Evolutionary conservation across 179 eudicot species (phyloP).

Genomic region (Beta macrorhiza): DNA sequence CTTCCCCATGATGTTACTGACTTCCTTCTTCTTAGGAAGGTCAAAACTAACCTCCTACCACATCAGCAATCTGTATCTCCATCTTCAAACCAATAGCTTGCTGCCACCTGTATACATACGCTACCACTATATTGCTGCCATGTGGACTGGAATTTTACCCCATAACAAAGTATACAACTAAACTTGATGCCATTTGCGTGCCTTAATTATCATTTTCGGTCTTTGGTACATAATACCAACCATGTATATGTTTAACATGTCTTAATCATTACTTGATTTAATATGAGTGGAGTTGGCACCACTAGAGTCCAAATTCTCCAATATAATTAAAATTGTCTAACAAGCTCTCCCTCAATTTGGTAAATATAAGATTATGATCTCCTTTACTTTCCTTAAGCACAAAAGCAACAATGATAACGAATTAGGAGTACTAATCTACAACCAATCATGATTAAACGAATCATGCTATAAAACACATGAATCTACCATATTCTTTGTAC

Average conservation of each 20-base stretch:
- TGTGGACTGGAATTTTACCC: no score
- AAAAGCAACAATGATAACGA: neutral
- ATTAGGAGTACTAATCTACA: neutral
- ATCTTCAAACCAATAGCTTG: no score
- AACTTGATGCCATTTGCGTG: no score
- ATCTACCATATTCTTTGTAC: neutral
- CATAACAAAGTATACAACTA: no score
- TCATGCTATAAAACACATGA: neutral
- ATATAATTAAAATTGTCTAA: conserved; percentile 1
- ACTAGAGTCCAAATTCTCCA: neutral
- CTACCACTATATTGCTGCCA: no score
- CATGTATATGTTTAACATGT: neutral
- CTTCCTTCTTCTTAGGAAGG: no score
- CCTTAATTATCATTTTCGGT: no score
- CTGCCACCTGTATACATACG: no score
- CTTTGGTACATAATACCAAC: neutral
- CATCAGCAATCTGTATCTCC: no score
- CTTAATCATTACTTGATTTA: neutral
- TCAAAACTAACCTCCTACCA: no score
- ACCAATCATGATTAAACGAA: neutral
- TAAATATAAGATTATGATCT: neutral
- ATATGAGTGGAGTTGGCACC: conserved; percentile 6
- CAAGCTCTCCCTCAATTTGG: neutral
- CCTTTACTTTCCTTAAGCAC: neutral
- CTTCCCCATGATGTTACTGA: no score